These are phyloP conservation scores for Phanerochaete sordida DNA, from an alignment of 768 basidiomycete species.

Conservation along the genomic window DNA sequence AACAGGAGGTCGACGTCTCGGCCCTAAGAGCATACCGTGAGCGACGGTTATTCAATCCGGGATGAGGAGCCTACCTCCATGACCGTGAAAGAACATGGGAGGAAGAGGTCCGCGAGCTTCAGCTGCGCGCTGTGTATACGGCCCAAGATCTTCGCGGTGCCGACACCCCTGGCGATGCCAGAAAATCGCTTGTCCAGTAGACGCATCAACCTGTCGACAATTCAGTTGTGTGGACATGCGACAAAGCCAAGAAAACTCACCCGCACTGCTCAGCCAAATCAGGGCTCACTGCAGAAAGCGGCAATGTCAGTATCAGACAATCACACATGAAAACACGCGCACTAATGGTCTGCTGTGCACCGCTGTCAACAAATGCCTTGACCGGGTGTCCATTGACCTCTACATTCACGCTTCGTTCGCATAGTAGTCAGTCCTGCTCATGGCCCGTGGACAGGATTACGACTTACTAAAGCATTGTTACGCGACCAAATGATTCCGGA, in stretches of 20 bases:
- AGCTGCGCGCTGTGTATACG: constrained; percentile 92
- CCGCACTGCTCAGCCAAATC: constrained; percentile 90
- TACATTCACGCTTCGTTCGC: constrained; percentile 62
- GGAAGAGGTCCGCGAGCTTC: constrained; percentile 76
- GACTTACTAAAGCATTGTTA: constrained; percentile 96
- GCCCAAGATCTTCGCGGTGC: constrained; percentile 91
- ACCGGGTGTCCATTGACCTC: constrained; percentile 91
- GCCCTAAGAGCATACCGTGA: constrained; percentile 45
- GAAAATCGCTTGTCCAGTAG: constrained; percentile 83
- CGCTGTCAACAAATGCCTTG: constrained; percentile 97
- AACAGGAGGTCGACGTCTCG: constrained; percentile 92
- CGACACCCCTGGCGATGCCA: constrained; percentile 91
- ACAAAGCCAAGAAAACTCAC: constrained; percentile 40
- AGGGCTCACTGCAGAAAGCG: constrained; percentile 73
- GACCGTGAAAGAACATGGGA: constrained; percentile 91
- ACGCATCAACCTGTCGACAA: constrained; percentile 74
- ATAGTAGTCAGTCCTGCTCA: background rate
- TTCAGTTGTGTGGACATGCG: background rate
- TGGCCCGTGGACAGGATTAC: background rate
- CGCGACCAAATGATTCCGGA: constrained; percentile 90
- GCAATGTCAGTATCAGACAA: background rate
- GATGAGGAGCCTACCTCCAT: constrained; percentile 66
- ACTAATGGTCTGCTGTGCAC: constrained; percentile 97
- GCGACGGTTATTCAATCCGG: background rate
- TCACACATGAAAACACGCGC: too few relatives aligned